A percentile compares a stretch with the other conserved stretches of the same genome.
Evolutionary conservation across 805 yeast species (phyloP).

Genomic region (Hanseniaspora valbyensis): DNA sequence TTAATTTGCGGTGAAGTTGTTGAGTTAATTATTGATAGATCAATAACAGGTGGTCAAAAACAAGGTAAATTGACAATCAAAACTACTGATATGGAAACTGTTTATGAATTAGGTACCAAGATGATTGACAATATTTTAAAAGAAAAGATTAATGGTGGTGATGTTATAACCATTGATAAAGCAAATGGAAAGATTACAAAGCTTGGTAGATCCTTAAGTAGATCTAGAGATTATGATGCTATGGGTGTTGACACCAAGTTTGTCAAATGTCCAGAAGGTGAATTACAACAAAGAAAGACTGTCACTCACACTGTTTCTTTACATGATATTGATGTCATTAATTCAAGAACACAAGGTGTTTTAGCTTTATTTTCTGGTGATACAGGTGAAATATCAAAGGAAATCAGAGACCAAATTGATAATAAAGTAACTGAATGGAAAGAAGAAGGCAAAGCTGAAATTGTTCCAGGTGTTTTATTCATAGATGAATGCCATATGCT

Average conservation of each 20-base stretch:
- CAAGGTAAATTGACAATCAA: constrained; percentile 96
- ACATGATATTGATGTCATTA: constrained; percentile 95
- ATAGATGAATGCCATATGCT: constrained; percentile 98
- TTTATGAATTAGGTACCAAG: constrained; percentile 86
- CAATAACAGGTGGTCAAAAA: constrained; percentile 93
- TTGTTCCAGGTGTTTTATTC: constrained; percentile 93
- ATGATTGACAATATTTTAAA: constrained; percentile 90
- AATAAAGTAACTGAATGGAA: constrained; percentile 96
- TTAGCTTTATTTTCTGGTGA: constrained; percentile 90
- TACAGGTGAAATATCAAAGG: constrained; percentile 94
- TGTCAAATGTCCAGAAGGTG: constrained; percentile 98
- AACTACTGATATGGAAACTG: constrained; percentile 97
- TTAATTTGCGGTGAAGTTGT: constrained; percentile 98
- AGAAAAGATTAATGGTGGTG: constrained; percentile 95
- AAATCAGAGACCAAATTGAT: constrained; percentile 92
- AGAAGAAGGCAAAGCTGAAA: constrained; percentile 97
- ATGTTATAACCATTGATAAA: constrained; percentile 88
- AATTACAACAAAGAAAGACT: constrained; percentile 87
- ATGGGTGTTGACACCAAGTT: constrained; percentile 97
- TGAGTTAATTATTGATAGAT: constrained; percentile 86
- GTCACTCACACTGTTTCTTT: constrained; percentile 96
- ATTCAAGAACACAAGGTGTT: constrained; percentile 95
- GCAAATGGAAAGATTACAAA: constrained; percentile 89
- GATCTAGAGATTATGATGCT: constrained; percentile 96
- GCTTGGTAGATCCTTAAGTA: constrained; percentile 88